Evolutionary conservation across 176 grass and related monocot genomes (phyloP), one percentile per base, ranked within the genome.

Genomic region (Carex parvula): DNA sequence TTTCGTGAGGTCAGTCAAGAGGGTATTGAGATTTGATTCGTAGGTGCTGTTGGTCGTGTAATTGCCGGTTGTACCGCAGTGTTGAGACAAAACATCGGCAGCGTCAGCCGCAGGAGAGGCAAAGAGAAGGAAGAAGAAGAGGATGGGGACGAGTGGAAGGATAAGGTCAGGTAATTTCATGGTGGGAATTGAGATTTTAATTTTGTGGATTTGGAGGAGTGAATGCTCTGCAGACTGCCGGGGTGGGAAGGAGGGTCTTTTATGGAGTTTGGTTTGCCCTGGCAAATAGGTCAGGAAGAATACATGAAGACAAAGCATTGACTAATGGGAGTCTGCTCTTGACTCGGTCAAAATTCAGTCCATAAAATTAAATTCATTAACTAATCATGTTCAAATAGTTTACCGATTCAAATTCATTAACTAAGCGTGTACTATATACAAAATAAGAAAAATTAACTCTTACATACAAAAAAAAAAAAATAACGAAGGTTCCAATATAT

Each of bases 31-130:
- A 72, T 93, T 93, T 42, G 60, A 52, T 1, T 6, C 4, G 52
- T 84, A 92, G 1, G 52, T 54, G 74, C 52, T 82, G 54, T 70
- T 54, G 42, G 52, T 33, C 4, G 80, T 52, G 84, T 83, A 86
- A 29, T 68, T 83, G 55, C 53, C 64, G 52, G 55, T 65, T 3
- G 74, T 7, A 0, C 77, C 58, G 3, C 26, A 64, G 14, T 0
- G 5, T 41, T 82, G 35, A 29, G 58, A 78, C 54, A 75, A 37
- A 14, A 1, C 30, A 1, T 58, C 12, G 20, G 80, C 74, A 16
- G 46, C 63, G 42, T 26, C 33, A 3, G 55, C 16, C 4, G 17
- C 16, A 5, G 80, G 67, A 50, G 54, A 21, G 64, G 52, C 11
- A 3, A 53, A 15, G 85, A 83, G 54, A 29, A 87, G 78, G 24